These are phyloP conservation scores for Colletotrichum sp. DNA, from an alignment of 2,329 filamentous ascomycete species.

Conservation along the genomic window DNA sequence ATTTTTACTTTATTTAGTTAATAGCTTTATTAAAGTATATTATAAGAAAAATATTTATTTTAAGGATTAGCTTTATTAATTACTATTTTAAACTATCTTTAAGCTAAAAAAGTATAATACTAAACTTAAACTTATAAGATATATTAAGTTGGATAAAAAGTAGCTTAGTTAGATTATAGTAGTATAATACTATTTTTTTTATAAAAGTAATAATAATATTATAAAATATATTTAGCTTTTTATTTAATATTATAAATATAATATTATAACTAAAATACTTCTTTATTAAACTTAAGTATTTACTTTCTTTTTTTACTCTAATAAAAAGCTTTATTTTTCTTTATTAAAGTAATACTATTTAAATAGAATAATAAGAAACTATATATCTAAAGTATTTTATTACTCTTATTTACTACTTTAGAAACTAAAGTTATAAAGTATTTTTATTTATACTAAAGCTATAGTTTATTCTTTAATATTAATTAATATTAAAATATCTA, in stretches of 20 bases:
- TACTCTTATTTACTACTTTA: neutral
- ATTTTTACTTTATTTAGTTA: accelerated
- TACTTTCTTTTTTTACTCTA: no score
- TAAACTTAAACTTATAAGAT: neutral
- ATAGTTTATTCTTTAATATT: neutral
- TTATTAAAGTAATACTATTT: neutral
- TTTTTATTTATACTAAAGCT: neutral
- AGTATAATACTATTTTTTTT: neutral
- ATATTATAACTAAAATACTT: no score
- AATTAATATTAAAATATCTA: no score
- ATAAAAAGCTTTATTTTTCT: neutral
- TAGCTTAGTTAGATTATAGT: neutral
- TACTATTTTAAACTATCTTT: neutral
- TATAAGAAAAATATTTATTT: neutral
- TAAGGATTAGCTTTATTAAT: accelerated
- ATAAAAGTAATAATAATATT: neutral
- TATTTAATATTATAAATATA: neutral
- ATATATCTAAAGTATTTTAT: neutral
- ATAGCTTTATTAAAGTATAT: neutral
- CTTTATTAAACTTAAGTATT: accelerated
- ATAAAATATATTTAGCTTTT: accelerated
- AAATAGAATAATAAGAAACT: accelerated
- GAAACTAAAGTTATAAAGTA: neutral
- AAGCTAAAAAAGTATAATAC: neutral
- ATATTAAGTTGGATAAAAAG: neutral